Evolutionary conservation across 768 basidiomycete genomes (phyloP).

Genomic region (Mycena amicta): DNA sequence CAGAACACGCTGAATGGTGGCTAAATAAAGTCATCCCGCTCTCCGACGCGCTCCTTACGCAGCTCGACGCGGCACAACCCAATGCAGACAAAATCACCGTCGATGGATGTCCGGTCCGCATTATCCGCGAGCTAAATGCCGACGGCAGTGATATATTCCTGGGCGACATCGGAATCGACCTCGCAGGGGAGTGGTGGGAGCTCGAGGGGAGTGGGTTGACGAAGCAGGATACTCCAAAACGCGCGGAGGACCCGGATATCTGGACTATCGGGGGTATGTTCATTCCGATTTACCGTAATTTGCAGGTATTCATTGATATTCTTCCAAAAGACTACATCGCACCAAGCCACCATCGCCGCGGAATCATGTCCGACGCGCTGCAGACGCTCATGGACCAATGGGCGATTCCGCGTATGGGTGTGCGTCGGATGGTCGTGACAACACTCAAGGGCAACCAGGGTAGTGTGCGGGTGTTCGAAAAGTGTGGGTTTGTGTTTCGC

Average conservation of each 20-base stretch:
- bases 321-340: constrained; percentile 55
- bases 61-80: constrained; percentile 30
- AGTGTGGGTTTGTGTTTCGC: constrained; percentile 56
- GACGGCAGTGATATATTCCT: constrained; percentile 56
- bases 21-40: constrained; percentile 26
- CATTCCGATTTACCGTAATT: too few species aligned
- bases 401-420: constrained; percentile 67
- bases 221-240: constrained; percentile 38
- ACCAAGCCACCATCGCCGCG: constrained; percentile 61
- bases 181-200: constrained; percentile 33
- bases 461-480: constrained; percentile 69
- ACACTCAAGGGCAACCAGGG: constrained; percentile 57
- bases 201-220: constrained; percentile 30
- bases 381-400: constrained; percentile 55
- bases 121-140: constrained; percentile 52
- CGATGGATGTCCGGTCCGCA: constrained; percentile 47
- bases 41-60: constrained; percentile 30
- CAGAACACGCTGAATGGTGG: constrained; percentile 33
- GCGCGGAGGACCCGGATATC: constrained; percentile 54
- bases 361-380: constrained; percentile 75
- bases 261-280: constrained; percentile 64
- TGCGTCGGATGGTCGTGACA: constrained; percentile 46
- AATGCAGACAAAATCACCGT: constrained; percentile 31
- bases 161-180: constrained; percentile 42
- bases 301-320: background rate